Percentiles rank a stretch among this genome's conserved stretches.
phyloP scores from a whole-genome alignment of 1,139 yeast species.

The Nadsonia commutata region DNA sequence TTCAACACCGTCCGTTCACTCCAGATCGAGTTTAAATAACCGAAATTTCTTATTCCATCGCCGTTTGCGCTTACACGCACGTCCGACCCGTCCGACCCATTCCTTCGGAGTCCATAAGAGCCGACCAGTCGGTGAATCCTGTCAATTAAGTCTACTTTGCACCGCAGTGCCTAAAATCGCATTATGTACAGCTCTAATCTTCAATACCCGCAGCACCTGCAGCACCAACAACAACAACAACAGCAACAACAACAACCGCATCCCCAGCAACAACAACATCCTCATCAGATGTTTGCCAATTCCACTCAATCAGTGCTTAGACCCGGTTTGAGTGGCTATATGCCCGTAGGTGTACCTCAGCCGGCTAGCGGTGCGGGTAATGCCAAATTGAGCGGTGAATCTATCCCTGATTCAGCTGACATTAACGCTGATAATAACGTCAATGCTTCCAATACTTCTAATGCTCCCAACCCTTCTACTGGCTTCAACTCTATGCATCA shows the following conservation, averaged over 20 bases:
- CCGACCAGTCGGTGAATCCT: too few relatives aligned
- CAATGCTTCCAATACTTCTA: neutral
- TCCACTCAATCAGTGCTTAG: neutral
- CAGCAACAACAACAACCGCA: constrained; percentile 4
- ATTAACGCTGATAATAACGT: constrained; percentile 1
- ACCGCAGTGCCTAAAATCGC: too few relatives aligned
- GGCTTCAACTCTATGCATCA: too few relatives aligned
- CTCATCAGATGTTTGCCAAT: constrained; percentile 2
- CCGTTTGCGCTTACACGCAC: too few relatives aligned
- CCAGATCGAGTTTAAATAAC: too few relatives aligned
- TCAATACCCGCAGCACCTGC: constrained; percentile 3
- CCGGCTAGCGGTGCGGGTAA: neutral
- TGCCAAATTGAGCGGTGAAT: neutral
- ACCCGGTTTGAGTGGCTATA: constrained; percentile 4
- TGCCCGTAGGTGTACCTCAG: constrained; percentile 4
- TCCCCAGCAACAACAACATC: constrained; percentile 6
- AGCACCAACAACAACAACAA: constrained; percentile 1
- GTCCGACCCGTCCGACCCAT: too few relatives aligned
- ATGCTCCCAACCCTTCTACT: too few relatives aligned
- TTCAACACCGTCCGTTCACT: too few relatives aligned
- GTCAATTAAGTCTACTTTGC: too few relatives aligned
- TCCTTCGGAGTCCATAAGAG: too few relatives aligned
- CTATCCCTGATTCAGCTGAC: constrained; percentile 1
- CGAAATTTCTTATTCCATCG: too few relatives aligned
- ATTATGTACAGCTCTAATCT: neutral